A percentile compares a stretch with the other conserved stretches of the same genome.
Evolutionary conservation across 1,139 yeast species (phyloP).

Genomic region (Pichia cactophila): DNA sequence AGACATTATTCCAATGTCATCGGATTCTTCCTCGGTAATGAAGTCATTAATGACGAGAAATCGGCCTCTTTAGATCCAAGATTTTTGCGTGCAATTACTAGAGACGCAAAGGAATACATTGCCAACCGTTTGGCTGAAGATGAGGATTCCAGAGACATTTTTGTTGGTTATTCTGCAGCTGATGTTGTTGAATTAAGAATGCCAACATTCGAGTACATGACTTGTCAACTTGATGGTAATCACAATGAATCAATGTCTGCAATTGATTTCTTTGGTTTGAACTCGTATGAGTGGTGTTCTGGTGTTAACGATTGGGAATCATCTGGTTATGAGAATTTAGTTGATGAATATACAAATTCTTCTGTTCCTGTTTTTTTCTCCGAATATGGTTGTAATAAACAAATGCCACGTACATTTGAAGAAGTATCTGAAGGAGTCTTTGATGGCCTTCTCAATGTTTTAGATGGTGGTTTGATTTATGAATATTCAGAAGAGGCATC

Average conservation of each 20-base stretch:
- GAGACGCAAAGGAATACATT: conserved; percentile 85
- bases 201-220: conserved; percentile 74
- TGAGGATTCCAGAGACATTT: conserved; percentile 65
- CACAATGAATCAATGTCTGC: conserved; percentile 44
- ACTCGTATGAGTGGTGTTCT: conserved; percentile 91
- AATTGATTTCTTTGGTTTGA: conserved; percentile 85
- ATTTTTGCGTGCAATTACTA: conserved; percentile 81
- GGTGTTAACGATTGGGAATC: conserved; percentile 53
- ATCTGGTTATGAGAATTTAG: conserved; percentile 64
- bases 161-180: conserved; percentile 92
- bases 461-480: conserved; percentile 76
- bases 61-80: conserved; percentile 59
- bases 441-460: conserved; percentile 41
- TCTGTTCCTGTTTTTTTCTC: conserved; percentile 79
- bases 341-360: conserved; percentile 52
- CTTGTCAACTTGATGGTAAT: conserved; percentile 54
- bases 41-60: conserved; percentile 73
- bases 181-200: conserved; percentile 66
- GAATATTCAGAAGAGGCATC: conserved; percentile 61
- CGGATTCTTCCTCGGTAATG: conserved; percentile 94
- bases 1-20: conserved; percentile 73
- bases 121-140: conserved; percentile 26
- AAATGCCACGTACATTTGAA: conserved; percentile 56
- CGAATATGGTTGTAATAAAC: conserved; percentile 73
- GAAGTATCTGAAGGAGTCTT: conserved; percentile 62